Evolutionary conservation across 1,284 basidiomycete species (phyloP).

Genomic region (Sanghuangporus baumii): DNA sequence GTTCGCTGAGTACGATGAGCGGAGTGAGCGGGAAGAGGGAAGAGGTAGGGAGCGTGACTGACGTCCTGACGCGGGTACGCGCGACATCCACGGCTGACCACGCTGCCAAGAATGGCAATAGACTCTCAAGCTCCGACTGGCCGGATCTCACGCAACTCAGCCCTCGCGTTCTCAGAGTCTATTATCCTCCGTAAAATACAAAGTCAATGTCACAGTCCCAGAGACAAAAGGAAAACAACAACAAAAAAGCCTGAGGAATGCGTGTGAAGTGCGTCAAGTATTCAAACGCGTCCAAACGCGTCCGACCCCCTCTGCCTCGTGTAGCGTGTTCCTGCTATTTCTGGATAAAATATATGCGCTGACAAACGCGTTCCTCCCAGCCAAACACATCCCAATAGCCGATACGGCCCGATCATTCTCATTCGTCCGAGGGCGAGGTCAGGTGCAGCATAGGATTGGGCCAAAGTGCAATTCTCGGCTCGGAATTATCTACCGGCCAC

Average conservation of each 20-base stretch:
- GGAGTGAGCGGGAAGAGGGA: not conserved
- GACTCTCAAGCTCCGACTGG: not conserved
- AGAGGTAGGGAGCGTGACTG: not conserved
- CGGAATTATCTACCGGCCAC: no score
- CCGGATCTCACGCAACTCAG: not conserved
- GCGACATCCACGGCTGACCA: conserved; percentile 4
- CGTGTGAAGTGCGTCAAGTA: not conserved
- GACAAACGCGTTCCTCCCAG: not conserved
- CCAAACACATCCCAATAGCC: not conserved
- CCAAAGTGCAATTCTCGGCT: no score
- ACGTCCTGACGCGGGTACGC: conserved; percentile 9
- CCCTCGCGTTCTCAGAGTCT: not conserved
- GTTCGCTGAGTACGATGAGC: not conserved
- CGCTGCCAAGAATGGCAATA: not conserved
- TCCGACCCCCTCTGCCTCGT: not conserved
- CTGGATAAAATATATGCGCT: not conserved
- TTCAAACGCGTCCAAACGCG: not conserved
- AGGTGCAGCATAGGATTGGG: not conserved
- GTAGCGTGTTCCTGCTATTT: not conserved
- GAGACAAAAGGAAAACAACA: not conserved
- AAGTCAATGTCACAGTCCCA: not conserved
- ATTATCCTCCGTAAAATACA: not conserved
- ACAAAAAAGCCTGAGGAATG: not conserved
- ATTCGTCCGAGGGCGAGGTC: not conserved
- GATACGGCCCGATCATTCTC: not conserved